Base-by-base conservation (phyloP, 2,329 filamentous ascomycete genomes). In the Aspergillus caelatus region DNA sequence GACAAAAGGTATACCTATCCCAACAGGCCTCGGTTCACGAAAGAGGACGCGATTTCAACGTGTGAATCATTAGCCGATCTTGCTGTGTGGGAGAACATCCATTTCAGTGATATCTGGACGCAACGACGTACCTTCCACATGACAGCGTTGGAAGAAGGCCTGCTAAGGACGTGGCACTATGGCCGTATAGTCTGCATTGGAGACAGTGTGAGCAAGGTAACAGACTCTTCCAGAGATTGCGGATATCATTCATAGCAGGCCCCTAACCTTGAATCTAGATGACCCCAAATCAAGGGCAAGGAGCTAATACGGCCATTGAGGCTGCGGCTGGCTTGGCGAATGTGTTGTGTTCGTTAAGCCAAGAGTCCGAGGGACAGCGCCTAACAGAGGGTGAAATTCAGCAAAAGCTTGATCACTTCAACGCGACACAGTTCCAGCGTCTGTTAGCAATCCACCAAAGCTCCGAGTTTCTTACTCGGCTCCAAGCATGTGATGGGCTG, bases 281-380 rank as follows among this genome's bases (percentile, higher is more conserved):
- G 74, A 75, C 75, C 9, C 71, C 73, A 1, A 78, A 77, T 43
- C 58, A 70, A 19, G 79, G 79, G 10, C 78, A 80, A 68, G 79
- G 79, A 0, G 79, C 76, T 19, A 81, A 81, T 64, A 72, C 68
- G n/a, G 78, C 78, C 1, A 79, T 81, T 19, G 79, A 82, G 65
- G 74, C 73, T 58, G 78, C 74, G 3, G 78, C 78, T 6, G 68
- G 69, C 11, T 65, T 80, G 4, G 71, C 76, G 12, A 78, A 78
- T 41, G 65, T 69, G 12, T 64, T 80, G 5, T 50, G 72, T 34
- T 52, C 54, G 1, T 45, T 65, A n/a, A 39, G 53, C 19, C 62
- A 64, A 9, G 56, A 26, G 11, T 10, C 52, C 4, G 34, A 28
- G 10, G 23, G 19, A 23, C n/a, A 34, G 9, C 39, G 52, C 8